Base-by-base conservation (phyloP, 2,329 filamentous ascomycete genomes). In the Didymella exigua region DNA sequence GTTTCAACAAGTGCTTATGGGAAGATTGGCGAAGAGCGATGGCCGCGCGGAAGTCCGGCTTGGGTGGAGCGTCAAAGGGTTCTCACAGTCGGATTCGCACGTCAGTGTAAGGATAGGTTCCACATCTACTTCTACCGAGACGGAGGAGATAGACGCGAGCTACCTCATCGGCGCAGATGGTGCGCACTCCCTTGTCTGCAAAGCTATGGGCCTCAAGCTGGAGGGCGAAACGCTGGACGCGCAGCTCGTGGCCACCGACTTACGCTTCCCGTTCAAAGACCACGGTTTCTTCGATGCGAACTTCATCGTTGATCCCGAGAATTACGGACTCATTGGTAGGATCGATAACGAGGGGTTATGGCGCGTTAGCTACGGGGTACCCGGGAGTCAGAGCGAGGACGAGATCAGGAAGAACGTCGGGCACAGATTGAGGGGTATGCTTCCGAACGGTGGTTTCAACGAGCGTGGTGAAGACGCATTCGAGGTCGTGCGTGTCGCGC, bases 361-460 rank as follows among this genome's bases (percentile, higher is more conserved):
- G 77, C 66, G 77, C 21, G 73, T 78, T 1, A 74, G 71, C 5
- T 78, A 77, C 43, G 76, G 77, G 5, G 73, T 76, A 13, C 62
- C 72, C 2, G 56, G 60, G 0, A 68, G 63, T 1, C 48, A 71
- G 13, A 69, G 63, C 4, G 62, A 69, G 14, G 63, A 65, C 2
- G 68, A 76, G 14, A 73, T 76, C n/a, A 52, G 58, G 5, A 47
- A 50, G 4, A 54, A 50, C 2, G 63, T 73, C 6, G 51, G 68
- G 2, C 62, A 66, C 18, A 76, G 73, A 34, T 59, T 74, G 24
- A 42, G 58, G 29, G 41, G 40, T 9, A 72, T 76, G 62, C 42
- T 76, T 5, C 74, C 74, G 1, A 62, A 63, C 21, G 19, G 61
- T 5, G 69, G 56, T 0, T 58, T 65, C 0, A 56, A 65, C 7